Conservation (phyloP, 176 grass and related monocot genomes). For the Hsuehochloa calcarea region DNA sequence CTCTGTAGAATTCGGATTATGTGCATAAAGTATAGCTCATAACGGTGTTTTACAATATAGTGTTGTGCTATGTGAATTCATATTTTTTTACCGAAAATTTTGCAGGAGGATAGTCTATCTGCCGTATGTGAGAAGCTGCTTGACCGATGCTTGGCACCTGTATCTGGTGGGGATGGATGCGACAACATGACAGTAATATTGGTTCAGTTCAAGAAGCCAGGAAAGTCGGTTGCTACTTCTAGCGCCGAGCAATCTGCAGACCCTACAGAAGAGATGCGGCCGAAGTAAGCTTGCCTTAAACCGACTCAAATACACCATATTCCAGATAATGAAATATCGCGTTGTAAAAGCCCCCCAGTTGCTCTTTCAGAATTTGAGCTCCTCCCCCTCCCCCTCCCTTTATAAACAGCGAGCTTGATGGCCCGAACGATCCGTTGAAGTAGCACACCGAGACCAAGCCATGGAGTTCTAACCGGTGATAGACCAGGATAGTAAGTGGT, state of each 20-base stretch:
- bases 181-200: conserved; percentile 96
- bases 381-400: conserved; percentile 1
- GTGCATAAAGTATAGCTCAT: neutral
- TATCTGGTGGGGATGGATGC: conserved; percentile 66
- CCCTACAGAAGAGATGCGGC: conserved; percentile 26
- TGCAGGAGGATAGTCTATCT: conserved; percentile 70
- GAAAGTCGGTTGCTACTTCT: conserved; percentile 13
- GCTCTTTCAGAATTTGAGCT: conserved; percentile 51
- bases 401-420: conserved; percentile 47
- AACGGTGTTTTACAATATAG: neutral
- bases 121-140: conserved; percentile 69
- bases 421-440: neutral
- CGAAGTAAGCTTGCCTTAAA: conserved; percentile 36
- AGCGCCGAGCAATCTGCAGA: conserved; percentile 17
- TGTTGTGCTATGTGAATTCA: neutral
- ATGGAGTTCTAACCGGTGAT: conserved; percentile 32
- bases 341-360: neutral
- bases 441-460: neutral
- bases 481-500: conserved; percentile 40
- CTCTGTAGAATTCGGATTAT: neutral
- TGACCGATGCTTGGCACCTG: conserved; percentile 71
- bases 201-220: conserved; percentile 75
- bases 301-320: neutral
- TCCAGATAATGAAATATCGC: neutral
- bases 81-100: neutral